These are phyloP conservation scores for Sanghuangporus baumii DNA, from an alignment of 1,284 basidiomycete genomes.

Conservation along the genomic window DNA sequence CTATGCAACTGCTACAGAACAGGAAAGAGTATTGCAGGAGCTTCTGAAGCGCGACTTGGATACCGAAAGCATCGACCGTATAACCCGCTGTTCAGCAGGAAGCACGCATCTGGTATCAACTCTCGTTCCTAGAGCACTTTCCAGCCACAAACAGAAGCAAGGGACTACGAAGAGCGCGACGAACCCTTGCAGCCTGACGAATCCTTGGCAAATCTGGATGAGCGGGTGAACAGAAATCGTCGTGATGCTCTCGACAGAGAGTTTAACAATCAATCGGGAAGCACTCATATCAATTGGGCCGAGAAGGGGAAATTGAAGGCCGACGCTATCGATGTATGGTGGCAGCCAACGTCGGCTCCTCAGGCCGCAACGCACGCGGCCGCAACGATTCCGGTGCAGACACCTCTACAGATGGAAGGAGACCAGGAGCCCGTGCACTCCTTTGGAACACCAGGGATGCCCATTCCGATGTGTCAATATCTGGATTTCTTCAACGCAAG, in stretches of 20 bases:
- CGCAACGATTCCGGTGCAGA: too few relatives aligned
- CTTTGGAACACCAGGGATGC: too few relatives aligned
- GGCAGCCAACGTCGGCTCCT: too few relatives aligned
- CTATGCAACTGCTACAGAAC: neutral
- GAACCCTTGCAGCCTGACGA: too few relatives aligned
- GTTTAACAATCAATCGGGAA: neutral
- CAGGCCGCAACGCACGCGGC: too few relatives aligned
- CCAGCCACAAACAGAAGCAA: neutral
- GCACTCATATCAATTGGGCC: neutral
- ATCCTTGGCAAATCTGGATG: neutral
- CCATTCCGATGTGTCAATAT: too few relatives aligned
- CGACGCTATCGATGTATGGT: neutral
- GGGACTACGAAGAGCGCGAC: too few relatives aligned
- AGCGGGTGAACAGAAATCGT: neutral
- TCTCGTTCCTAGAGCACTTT: neutral
- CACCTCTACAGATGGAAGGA: too few relatives aligned
- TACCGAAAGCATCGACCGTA: neutral
- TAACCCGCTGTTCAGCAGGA: neutral
- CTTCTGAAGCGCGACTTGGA: neutral
- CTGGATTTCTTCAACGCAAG: too few relatives aligned
- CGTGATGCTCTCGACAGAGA: neutral
- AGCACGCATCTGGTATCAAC: neutral
- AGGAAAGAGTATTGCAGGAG: neutral
- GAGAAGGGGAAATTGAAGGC: neutral
- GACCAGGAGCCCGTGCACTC: too few relatives aligned